Evolutionary conservation across 805 yeast genomes (phyloP), one percentile per base, ranked within the genome.

Genomic region (Starmera amethionina): DNA sequence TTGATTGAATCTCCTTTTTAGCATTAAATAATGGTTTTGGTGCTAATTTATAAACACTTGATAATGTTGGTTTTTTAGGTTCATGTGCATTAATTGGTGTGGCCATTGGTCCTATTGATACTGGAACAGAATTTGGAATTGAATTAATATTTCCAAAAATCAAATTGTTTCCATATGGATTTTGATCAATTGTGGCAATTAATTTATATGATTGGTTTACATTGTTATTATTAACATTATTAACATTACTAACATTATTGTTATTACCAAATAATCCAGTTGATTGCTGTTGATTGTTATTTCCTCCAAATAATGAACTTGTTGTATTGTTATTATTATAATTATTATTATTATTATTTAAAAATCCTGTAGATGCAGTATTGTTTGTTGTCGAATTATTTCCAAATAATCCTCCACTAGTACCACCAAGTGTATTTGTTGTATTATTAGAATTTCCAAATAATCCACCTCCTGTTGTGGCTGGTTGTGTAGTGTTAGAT

Each of bases 141-240:
- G 52, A 64, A n/a, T 61, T 53, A 29, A 59, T 57, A 27, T 58
- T 50, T 34, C 56, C 58, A 50, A 84, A 86, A 39, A 89, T 64
- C 6, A 88, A 83, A 50, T 80, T 79, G 37, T 75, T 71, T 2
- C 96, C 95, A 55, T 85, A 89, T 35, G 96, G 96, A 55, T 82
- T 75, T 43, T 69, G 67, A 42, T 63, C 67, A 40, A 62, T 55
- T 40, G 63, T 46, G 38, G 47, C 56, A 37, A 58, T 53, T 14
- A 59, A 49, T 32, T 45, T 48, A 15, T 48, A 46, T 7, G 49
- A 44, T 45, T 55, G 58, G 40, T 48, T 50, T 40, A 46, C 50
- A 60, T 40, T 48, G 58, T 43, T 46, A 60, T 36, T 47, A 50
- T 19, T 43, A 47, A 8, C 38, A 39, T 30, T 44, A 16, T 9